Base-by-base conservation (phyloP, 306 rosid species). In the Arachis hypogaea region DNA sequence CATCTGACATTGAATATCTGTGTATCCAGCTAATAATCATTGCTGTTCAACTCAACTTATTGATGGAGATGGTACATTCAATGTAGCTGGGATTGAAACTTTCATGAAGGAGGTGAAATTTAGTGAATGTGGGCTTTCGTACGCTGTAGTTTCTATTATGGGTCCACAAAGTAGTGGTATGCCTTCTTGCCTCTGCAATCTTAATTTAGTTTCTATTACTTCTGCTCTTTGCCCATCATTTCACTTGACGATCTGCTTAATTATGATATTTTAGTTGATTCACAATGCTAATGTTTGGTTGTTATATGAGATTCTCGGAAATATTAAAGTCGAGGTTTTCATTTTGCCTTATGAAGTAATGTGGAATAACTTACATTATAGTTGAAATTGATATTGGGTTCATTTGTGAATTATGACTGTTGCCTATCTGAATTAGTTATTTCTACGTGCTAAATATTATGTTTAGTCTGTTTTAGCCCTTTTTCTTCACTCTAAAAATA, bases 121-220 rank as follows among this genome's bases (percentile, higher is more conserved):
- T 87, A 69, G 77, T 11, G 99, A 90, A 79, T 95, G 99, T 58
- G 99, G 99, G 65, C 99, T 95, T 77, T 95, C 98, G 0, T 95
- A 95, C 71, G 98, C 99, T 2, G 81, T 95, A 14, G 98, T 90
- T 83, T 92, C 99, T 66, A 92, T 95, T 28, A 92, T 95, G 99
- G 99, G 99, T 18, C 99, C 99, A 33, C 99, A 95, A 77, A 95
- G 99, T 83, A 95, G 99, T 82, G 99, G 99, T 95, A 88, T 56
- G 84, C 64, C 77, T 79, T 69, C 82, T 80, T 74, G 70, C 73
- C 47, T 73, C 28, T 36, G 11, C 66, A 71, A 59, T 64, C 56
- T 72, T 58, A n/a, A 14, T 14, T 14, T 14, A 14, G 14, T 14
- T 14, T 14, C 75, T 59, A 46, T 59, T 75, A 41, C 42, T 73